A percentile compares a stretch with the other conserved stretches of the same genome.
Evolutionary conservation across 768 basidiomycete genomes (phyloP).

Genomic region (Lepiota subincarnata): DNA sequence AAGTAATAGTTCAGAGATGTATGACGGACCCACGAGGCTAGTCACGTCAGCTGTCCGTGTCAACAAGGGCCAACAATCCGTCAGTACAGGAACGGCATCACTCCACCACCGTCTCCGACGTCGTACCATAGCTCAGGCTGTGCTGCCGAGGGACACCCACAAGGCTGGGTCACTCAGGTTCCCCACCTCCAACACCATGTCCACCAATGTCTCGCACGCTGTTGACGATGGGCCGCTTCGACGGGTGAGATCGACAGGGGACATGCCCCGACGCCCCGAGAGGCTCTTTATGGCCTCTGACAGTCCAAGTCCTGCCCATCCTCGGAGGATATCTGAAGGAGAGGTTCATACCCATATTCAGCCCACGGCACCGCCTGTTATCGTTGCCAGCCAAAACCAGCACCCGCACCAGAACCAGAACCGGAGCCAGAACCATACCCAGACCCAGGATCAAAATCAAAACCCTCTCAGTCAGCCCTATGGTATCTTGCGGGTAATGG

Average conservation of each 20-base stretch:
- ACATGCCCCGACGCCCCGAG: constrained; percentile 31
- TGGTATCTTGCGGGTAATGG: constrained; percentile 18
- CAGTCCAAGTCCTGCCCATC: background rate
- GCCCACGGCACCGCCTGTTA: background rate
- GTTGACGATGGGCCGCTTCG: constrained; percentile 25
- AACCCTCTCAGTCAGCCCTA: background rate
- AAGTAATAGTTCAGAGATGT: too few relatives aligned
- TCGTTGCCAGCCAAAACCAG: background rate
- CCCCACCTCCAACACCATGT: constrained; percentile 13
- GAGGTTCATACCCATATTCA: background rate
- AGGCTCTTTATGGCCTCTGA: constrained; percentile 6
- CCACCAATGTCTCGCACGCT: constrained; percentile 17
- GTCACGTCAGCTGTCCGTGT: too few relatives aligned
- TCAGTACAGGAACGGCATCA: too few relatives aligned
- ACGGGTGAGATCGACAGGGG: constrained; percentile 36
- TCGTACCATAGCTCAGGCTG: too few relatives aligned
- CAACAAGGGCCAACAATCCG: too few relatives aligned
- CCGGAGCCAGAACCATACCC: constrained; percentile 8
- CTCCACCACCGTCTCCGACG: too few relatives aligned
- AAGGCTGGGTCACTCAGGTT: background rate
- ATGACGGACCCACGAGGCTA: too few relatives aligned
- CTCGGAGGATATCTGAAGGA: constrained; percentile 4
- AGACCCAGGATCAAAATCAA: background rate
- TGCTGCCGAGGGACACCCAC: too few relatives aligned
- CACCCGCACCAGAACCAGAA: background rate